Conservation (phyloP, 805 yeast genomes). For the Nakazawaea laoshanensis region DNA sequence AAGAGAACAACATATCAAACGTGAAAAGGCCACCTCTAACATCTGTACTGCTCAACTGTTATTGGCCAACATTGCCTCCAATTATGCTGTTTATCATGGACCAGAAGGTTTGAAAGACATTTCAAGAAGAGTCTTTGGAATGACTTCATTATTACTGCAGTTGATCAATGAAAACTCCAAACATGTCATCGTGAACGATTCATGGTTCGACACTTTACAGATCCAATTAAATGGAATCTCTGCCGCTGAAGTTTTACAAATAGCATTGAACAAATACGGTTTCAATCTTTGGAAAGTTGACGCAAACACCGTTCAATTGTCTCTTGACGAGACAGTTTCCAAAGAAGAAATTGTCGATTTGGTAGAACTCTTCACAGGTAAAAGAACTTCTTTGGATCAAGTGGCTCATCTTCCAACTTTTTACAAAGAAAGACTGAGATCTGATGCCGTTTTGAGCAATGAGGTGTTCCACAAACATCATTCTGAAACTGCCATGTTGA, state of each 20-base stretch:
- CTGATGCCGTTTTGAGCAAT: conserved; percentile 54
- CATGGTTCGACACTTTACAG: conserved; percentile 86
- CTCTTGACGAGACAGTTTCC: conserved; percentile 85
- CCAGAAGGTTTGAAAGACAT: conserved; percentile 76
- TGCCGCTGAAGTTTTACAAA: conserved; percentile 46
- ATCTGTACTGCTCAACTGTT: conserved; percentile 98
- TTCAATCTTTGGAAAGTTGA: conserved; percentile 72
- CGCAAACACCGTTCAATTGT: conserved; percentile 55
- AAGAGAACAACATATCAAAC: conserved; percentile 94
- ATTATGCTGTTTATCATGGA: conserved; percentile 95
- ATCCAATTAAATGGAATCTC: conserved; percentile 41
- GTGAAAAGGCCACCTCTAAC: conserved; percentile 96
- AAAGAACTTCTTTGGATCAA: conserved; percentile 15
- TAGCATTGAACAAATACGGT: conserved; percentile 52
- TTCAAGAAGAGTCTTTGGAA: conserved; percentile 67
- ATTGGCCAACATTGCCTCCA: conserved; percentile 90
- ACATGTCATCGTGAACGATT: conserved; percentile 46
- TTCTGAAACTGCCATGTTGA: conserved; percentile 89
- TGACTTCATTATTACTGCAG: conserved; percentile 64
- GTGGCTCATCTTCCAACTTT: conserved; percentile 36
- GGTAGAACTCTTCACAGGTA: conserved; percentile 50
- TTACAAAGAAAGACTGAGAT: conserved; percentile 42
- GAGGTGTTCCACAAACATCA: conserved; percentile 82
- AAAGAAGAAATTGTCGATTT: conserved; percentile 51
- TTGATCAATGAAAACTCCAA: conserved; percentile 31